Conservation (phyloP, 1,284 basidiomycete species). For the Flammula alnicola region DNA sequence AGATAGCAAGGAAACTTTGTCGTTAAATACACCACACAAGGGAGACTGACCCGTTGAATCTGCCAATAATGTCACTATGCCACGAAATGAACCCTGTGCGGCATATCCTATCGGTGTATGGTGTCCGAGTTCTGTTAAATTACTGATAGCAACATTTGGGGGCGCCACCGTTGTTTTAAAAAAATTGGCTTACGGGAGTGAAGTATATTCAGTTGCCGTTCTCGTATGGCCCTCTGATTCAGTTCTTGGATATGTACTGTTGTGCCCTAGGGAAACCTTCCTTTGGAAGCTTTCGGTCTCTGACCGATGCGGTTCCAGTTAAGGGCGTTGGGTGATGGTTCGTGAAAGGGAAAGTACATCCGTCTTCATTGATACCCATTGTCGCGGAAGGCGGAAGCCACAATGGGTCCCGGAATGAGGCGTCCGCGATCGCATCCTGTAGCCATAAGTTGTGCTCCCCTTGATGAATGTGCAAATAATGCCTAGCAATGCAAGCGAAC, state of each 20-base stretch:
- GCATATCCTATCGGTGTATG: not conserved
- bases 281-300: constrained; percentile 18
- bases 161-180: not conserved
- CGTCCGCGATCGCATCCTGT: constrained; percentile 1
- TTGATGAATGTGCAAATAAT: too few relatives aligned
- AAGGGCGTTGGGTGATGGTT: constrained; percentile 14
- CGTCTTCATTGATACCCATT: constrained; percentile 31
- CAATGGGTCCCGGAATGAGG: constrained; percentile 8
- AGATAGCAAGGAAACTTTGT: not conserved
- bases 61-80: not conserved
- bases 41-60: too few relatives aligned
- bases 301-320: constrained; percentile 14
- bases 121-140: too few relatives aligned
- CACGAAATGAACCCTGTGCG: not conserved
- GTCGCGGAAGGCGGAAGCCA: constrained; percentile 26
- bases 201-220: constrained; percentile 1
- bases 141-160: too few relatives aligned
- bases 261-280: constrained; percentile 9
- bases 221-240: not conserved
- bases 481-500: too few relatives aligned
- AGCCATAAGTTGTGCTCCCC: too few relatives aligned
- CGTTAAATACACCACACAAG: too few relatives aligned
- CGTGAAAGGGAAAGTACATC: constrained; percentile 15
- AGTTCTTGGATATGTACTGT: not conserved
- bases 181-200: not conserved